Evolutionary conservation across 2,329 filamentous ascomycete species (phyloP).

Genomic region (Apiospora kogelbergensis): DNA sequence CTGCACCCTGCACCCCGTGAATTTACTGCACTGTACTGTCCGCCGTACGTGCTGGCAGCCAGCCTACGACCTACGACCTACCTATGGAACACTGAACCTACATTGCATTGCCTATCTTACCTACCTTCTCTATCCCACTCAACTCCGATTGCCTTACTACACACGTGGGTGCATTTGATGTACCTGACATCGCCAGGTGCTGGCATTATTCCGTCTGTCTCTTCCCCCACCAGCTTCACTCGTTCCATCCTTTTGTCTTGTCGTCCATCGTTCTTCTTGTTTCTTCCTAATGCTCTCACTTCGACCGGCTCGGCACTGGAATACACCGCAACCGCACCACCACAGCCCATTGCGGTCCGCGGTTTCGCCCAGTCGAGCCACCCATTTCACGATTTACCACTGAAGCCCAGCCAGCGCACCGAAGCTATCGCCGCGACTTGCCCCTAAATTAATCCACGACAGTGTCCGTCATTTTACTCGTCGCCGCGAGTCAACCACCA

Average conservation of each 20-base stretch:
- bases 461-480: neutral
- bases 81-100: too few relatives aligned
- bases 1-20: neutral
- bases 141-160: neutral
- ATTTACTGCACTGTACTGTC: constrained; percentile 1
- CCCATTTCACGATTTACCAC: neutral
- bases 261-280: constrained; percentile 2
- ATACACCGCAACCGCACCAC: constrained; percentile 7
- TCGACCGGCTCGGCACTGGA: constrained; percentile 6
- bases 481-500: neutral
- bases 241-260: constrained; percentile 1
- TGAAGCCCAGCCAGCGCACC: neutral
- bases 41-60: too few relatives aligned
- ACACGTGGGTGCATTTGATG: neutral
- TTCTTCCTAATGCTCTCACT: constrained; percentile 6
- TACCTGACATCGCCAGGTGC: constrained; percentile 8
- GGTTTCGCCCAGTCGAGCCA: constrained; percentile 7
- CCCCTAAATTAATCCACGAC: neutral
- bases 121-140: constrained; percentile 8
- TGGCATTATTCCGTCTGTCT: constrained; percentile 4
- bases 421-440: neutral
- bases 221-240: constrained; percentile 7
- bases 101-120: neutral
- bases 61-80: neutral
- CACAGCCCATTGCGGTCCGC: constrained; percentile 1